Evolutionary conservation across 2,329 filamentous ascomycete species (phyloP).

Genomic region (Fusarium pseudograminearum): DNA sequence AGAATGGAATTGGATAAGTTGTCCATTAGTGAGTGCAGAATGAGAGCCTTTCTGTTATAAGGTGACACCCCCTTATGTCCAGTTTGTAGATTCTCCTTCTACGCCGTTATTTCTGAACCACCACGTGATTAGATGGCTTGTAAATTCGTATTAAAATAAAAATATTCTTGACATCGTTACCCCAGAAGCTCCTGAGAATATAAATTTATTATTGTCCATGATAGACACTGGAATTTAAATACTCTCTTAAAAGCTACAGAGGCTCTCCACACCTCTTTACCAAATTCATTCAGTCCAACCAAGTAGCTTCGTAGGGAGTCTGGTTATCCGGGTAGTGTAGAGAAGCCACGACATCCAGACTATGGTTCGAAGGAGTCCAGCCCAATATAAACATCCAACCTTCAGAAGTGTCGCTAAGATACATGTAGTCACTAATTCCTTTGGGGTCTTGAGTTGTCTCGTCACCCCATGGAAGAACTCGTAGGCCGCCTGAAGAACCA

Average conservation of each 20-base stretch:
- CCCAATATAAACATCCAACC: conserved; percentile 9
- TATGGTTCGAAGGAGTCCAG: conserved; percentile 5
- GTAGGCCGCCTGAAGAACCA: conserved; percentile 4
- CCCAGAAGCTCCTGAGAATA: too few relatives aligned
- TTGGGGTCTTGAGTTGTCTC: conserved; percentile 3
- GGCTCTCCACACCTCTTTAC: too few relatives aligned
- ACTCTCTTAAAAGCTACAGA: too few relatives aligned
- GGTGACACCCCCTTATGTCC: too few relatives aligned
- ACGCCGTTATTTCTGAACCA: fast-evolving
- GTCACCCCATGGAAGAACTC: conserved; percentile 4
- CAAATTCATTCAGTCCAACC: neutral
- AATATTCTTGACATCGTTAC: too few relatives aligned
- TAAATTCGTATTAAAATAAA: too few relatives aligned
- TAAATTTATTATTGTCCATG: too few relatives aligned
- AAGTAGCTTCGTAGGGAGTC: conserved; percentile 10
- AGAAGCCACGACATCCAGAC: neutral
- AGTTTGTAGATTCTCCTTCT: too few relatives aligned
- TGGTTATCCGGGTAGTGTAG: conserved; percentile 6
- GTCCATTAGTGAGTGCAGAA: too few relatives aligned
- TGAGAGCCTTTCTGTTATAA: fast-evolving
- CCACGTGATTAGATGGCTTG: too few relatives aligned
- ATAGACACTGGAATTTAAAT: too few relatives aligned
- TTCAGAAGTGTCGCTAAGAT: conserved; percentile 7
- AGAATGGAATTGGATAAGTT: too few relatives aligned
- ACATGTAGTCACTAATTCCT: conserved; percentile 7